Conservation (phyloP, 495 filamentous ascomycete species). For the Penicillium verhagenii region DNA sequence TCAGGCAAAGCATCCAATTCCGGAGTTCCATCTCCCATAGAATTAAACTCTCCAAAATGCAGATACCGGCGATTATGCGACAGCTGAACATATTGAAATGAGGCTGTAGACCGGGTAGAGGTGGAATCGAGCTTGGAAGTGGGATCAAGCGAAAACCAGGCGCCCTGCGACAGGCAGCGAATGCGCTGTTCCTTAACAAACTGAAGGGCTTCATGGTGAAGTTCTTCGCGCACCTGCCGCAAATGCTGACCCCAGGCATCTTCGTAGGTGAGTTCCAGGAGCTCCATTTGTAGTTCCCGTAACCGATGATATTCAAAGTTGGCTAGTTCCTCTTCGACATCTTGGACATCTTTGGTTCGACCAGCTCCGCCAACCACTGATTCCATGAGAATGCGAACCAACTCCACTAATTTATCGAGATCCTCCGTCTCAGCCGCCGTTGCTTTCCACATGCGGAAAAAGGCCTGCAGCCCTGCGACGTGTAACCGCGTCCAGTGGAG, state of each 20-base stretch:
- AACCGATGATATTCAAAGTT: constrained; percentile 77
- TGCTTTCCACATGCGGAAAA: constrained; percentile 89
- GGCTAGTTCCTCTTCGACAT: constrained; percentile 84
- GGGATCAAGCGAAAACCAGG: constrained; percentile 76
- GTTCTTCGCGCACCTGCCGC: constrained; percentile 84
- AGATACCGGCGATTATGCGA: constrained; percentile 89
- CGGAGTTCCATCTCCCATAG: constrained; percentile 61
- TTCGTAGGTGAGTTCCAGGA: constrained; percentile 87
- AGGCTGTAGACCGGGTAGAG: constrained; percentile 35
- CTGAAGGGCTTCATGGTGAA: constrained; percentile 87
- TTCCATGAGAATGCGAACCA: constrained; percentile 87
- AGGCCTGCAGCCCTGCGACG: constrained; percentile 80
- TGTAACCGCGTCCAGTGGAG: constrained; percentile 98
- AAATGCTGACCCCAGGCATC: constrained; percentile 92
- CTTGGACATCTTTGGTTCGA: constrained; percentile 80
- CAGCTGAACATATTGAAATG: constrained; percentile 81
- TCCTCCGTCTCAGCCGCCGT: constrained; percentile 81
- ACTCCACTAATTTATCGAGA: constrained; percentile 87
- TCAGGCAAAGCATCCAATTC: constrained; percentile 71
- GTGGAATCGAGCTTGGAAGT: constrained; percentile 36
- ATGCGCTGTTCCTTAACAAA: constrained; percentile 97
- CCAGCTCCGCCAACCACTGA: constrained; percentile 83
- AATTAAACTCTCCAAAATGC: constrained; percentile 86
- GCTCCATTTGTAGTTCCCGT: constrained; percentile 90
- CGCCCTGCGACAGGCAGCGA: constrained; percentile 82